These are phyloP conservation scores for Salix brachista DNA, from an alignment of 345 rosid species.

Conservation along the genomic window DNA sequence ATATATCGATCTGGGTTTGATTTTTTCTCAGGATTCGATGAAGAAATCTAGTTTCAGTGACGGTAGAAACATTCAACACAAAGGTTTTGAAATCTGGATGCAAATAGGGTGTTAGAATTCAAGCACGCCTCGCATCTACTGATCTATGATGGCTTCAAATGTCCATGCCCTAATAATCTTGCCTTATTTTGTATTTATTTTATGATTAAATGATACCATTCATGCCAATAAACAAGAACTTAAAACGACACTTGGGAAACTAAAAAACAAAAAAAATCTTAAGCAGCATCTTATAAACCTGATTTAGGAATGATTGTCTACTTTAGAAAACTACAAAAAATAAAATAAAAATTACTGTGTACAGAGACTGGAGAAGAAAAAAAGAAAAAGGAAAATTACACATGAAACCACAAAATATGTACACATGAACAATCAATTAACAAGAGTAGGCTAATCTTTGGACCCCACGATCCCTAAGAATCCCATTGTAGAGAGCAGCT, in stretches of 20 bases:
- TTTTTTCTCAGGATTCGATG: no score
- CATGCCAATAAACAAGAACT: no score
- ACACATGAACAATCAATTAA: slow-evolving; percentile 6
- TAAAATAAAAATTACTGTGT: background rate
- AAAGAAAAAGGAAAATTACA: background rate
- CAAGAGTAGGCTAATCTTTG: slow-evolving; percentile 47
- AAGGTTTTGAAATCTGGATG: background rate
- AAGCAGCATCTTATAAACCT: no score
- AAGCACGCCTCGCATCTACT: background rate
- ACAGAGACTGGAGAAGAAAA: background rate
- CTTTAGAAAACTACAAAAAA: background rate
- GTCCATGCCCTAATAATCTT: no score
- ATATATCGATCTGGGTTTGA: no score
- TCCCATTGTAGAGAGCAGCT: slow-evolving; percentile 61
- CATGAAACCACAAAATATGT: background rate
- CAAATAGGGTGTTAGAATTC: background rate
- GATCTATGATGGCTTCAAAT: background rate
- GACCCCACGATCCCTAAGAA: slow-evolving; percentile 53
- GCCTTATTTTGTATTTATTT: no score
- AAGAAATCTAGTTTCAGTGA: no score
- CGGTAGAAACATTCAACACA: no score
- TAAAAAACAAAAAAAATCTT: no score
- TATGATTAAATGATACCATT: no score
- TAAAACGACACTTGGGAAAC: no score
- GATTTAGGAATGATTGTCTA: no score